Conservation (phyloP, 2,329 filamentous ascomycete species). For the Trichoderma sp. region DNA sequence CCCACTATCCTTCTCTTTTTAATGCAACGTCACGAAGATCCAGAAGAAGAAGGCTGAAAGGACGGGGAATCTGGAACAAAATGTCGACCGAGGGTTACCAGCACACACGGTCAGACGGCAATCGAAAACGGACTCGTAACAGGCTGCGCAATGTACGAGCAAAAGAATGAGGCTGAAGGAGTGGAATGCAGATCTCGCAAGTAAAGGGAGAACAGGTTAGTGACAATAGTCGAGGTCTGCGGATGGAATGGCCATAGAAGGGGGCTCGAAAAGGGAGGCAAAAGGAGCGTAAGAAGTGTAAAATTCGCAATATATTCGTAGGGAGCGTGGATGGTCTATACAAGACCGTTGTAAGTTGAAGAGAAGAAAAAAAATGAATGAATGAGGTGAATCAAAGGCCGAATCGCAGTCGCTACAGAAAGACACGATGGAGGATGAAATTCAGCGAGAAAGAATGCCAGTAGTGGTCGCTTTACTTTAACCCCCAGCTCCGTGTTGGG, state of each 20-base stretch:
- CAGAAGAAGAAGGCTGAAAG: neutral
- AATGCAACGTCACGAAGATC: neutral
- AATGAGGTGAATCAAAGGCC: neutral
- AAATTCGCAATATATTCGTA: conserved; percentile 8
- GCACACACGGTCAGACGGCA: conserved; percentile 3
- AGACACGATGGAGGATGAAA: conserved; percentile 13
- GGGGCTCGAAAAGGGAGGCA: conserved; percentile 12
- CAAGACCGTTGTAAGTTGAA: neutral
- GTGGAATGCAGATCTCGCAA: conserved; percentile 17
- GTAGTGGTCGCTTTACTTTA: neutral
- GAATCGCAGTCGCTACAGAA: neutral
- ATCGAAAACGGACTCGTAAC: neutral
- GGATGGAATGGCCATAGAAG: conserved; percentile 15
- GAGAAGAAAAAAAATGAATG: neutral
- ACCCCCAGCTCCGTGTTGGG: neutral
- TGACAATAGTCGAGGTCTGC: neutral
- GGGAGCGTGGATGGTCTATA: conserved; percentile 10
- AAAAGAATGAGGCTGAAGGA: conserved; percentile 7
- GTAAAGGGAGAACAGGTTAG: conserved; percentile 1
- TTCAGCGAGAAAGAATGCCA: neutral
- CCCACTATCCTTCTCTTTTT: neutral
- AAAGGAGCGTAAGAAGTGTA: neutral
- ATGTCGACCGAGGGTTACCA: conserved; percentile 14
- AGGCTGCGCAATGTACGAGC: conserved; percentile 4
- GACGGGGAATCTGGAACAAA: neutral